Base-by-base conservation (phyloP, 768 basidiomycete genomes). In the Leccinellum luteum region DNA sequence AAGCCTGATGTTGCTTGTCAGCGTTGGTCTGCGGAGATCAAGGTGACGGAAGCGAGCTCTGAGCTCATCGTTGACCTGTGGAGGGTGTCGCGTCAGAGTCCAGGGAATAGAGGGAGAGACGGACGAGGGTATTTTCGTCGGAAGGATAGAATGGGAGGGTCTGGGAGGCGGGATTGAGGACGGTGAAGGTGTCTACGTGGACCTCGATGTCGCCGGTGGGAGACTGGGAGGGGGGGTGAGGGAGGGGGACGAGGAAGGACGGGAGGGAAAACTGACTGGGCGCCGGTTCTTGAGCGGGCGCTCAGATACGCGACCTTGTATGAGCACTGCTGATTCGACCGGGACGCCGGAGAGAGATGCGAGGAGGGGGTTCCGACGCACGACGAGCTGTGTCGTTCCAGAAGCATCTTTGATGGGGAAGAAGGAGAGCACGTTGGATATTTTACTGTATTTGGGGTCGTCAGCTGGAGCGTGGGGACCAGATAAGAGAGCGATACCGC, bases 121-220 rank as follows among this genome's bases (percentile, higher is more conserved):
- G 65, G 71, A 92, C 94, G 75, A 92, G 69, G 69, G 85, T 86
- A 61, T 85, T 84, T 23, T 81, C 75, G 69, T 89, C 86, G 57
- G 87, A 90, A 38, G 94, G 92, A 51, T 85, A 77, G 73, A 97
- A 97, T n/a, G 95, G 94, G 61, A 98, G 73, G 54, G 75, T 74
- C 38, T 72, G 67, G 60, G 79, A 76, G 2, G 93, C 93, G 28
- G 90, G 81, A 72, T 98, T 98, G 60, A 98, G 81, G 54, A 96
- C 72, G 48, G 80, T 85, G 64, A 84, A 86, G 14, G 78, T 75
- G 32, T 85, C 75, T 44, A 97, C 85, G 32, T 83, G 78, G 15
- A 98, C 83, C 74, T 98, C 94, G 58, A 96, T 81, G 59, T 88
- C 82, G 27, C 92, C 92, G 27, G 86, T 81, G 59, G 78, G 75